A percentile compares a stretch with the other conserved stretches of the same genome.
phyloP scores from a whole-genome alignment of 2,329 filamentous ascomycete genomes.

The Fusarium sp. region DNA sequence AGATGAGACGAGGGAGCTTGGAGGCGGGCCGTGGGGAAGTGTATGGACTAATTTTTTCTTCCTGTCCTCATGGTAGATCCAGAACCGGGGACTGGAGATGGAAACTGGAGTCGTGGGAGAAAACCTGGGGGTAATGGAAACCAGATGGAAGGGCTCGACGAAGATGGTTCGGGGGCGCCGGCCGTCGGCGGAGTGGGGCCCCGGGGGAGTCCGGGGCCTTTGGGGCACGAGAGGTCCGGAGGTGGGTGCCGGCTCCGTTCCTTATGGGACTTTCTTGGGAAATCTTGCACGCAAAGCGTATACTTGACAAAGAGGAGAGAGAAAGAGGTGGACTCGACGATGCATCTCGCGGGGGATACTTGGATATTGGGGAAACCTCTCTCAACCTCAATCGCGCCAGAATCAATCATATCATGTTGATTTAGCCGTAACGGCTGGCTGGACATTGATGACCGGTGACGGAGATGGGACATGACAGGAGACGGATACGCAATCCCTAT shows the following conservation, averaged over 20 bases:
- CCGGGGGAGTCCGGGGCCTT: conserved; percentile 40
- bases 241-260: conserved; percentile 37
- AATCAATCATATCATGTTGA: conserved; percentile 7
- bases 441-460: neutral
- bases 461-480: neutral
- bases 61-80: conserved; percentile 18
- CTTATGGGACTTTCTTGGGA: conserved; percentile 17
- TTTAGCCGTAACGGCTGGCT: neutral
- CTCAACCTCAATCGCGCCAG: neutral
- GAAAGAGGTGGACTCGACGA: neutral
- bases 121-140: conserved; percentile 55
- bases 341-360: conserved; percentile 19
- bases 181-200: conserved; percentile 43
- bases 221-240: conserved; percentile 20
- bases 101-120: conserved; percentile 29
- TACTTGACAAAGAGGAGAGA: neutral
- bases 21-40: conserved; percentile 36
- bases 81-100: conserved; percentile 31
- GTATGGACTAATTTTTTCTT: conserved; percentile 14
- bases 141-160: conserved; percentile 22
- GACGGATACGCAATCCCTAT: conserved; percentile 20
- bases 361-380: conserved; percentile 32
- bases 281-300: conserved; percentile 7
- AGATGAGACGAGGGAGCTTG: conserved; percentile 5
- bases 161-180: conserved; percentile 39